phyloP scores from a whole-genome alignment of 768 basidiomycete species.

The Asterophora parasitica region DNA sequence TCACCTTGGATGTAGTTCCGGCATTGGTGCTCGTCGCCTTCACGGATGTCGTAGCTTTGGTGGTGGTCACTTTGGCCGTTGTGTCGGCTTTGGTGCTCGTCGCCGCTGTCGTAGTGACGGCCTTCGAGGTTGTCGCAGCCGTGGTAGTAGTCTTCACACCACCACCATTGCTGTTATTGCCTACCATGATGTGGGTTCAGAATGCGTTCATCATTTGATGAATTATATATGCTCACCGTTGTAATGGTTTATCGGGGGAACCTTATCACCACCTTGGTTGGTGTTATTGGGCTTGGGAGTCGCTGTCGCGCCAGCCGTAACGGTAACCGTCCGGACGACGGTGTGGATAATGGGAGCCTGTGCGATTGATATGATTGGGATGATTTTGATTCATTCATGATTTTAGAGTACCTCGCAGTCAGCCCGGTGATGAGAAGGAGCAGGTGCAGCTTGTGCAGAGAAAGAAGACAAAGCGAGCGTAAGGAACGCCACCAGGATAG shows the following conservation, averaged over 20 bases:
- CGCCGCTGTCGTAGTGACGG: too few relatives aligned
- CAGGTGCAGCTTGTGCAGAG: constrained; percentile 28
- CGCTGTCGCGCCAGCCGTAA: constrained; percentile 26
- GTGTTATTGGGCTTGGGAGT: constrained; percentile 12
- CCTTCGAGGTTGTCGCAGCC: background rate
- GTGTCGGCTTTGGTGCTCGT: too few relatives aligned
- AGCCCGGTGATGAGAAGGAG: constrained; percentile 13
- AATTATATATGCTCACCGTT: background rate
- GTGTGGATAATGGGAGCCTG: constrained; percentile 19
- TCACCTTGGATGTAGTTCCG: background rate
- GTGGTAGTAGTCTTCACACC: constrained; percentile 1
- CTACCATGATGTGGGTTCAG: background rate
- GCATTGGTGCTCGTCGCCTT: background rate
- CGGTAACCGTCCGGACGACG: constrained; percentile 30
- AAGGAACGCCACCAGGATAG: constrained; percentile 35
- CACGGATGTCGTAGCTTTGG: too few relatives aligned
- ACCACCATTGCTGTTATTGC: constrained; percentile 5
- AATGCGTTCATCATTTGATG: background rate
- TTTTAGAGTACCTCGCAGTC: constrained; percentile 16
- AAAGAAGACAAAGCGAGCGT: constrained; percentile 32
- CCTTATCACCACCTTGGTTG: constrained; percentile 10
- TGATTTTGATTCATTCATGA: background rate
- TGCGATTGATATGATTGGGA: background rate
- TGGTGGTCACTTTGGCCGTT: too few relatives aligned
- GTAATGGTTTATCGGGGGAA: constrained; percentile 4